Conservation (phyloP, 108 stramenopile species). For the Ochromonas danica region DNA sequence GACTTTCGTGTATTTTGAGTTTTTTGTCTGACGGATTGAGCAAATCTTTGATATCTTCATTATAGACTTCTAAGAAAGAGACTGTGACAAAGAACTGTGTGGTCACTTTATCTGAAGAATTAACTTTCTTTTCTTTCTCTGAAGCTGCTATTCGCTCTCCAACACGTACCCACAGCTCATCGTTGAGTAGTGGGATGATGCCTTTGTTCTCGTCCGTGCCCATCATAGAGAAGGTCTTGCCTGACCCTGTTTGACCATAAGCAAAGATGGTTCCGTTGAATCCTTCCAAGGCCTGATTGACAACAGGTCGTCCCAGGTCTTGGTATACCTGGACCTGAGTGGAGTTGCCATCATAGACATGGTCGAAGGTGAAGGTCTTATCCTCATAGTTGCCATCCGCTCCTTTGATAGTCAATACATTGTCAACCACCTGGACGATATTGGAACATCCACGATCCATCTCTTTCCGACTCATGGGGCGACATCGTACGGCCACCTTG, state of each 20-base stretch:
- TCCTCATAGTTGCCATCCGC: not conserved
- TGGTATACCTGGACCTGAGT: constrained; percentile 82
- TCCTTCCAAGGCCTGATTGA: constrained; percentile 75
- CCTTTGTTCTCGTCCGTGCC: constrained; percentile 40
- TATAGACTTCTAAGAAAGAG: constrained; percentile 98
- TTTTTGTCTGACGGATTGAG: constrained; percentile 65
- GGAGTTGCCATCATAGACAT: constrained; percentile 73
- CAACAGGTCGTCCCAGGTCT: constrained; percentile 76
- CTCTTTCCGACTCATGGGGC: constrained; percentile 56
- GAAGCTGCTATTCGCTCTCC: too few species aligned
- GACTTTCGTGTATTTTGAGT: constrained; percentile 82
- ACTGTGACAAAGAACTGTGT: constrained; percentile 76
- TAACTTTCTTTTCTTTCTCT: not conserved
- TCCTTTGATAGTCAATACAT: constrained; percentile 2
- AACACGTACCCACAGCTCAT: constrained; percentile 41
- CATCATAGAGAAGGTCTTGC: constrained; percentile 41
- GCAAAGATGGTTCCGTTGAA: constrained; percentile 89
- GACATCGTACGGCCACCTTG: constrained; percentile 59
- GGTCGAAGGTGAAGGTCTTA: constrained; percentile 87
- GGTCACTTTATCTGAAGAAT: not conserved
- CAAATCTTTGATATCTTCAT: constrained; percentile 95
- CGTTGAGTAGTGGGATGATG: constrained; percentile 57
- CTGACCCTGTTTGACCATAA: constrained; percentile 54
- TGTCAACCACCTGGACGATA: constrained; percentile 39
- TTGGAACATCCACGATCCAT: constrained; percentile 32